Evolutionary conservation across 768 basidiomycete genomes (phyloP), one percentile per base, ranked within the genome.

Genomic region (Amanita thiersii): DNA sequence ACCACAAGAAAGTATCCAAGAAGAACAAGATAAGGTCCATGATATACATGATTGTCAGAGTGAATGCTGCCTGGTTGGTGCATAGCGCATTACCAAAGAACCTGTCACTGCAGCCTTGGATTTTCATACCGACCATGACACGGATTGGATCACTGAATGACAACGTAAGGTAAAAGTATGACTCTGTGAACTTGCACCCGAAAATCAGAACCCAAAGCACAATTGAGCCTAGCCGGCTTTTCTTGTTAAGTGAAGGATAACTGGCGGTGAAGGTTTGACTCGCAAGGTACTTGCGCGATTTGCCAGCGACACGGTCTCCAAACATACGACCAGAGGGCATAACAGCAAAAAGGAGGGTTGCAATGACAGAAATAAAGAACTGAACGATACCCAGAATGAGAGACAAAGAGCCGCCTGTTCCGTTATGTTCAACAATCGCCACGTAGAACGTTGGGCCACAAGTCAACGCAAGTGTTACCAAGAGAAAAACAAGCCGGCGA

Each of bases 1-100:
- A 99, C 96, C 96, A 99, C 21, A 99, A 66, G 84, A 97, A 99
- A 5, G 96, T 99, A 67, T 99, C 96, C 62, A 99, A 72, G 77
- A 98, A 99, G 77, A 89, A 99, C 33, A 99, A 76, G 39, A 85
- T 79, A 35, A 99, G 66, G 57, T 98, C 96, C 94, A 98, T 97
- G 69, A 96, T 68, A 58, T 92, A 98, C 94, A 97, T 99, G 70
- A 97, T 86, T 42, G 96, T 79, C 56, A 99, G 64, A 6, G 94
- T 85, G 64, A 98, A 97, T 3, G 87, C 88, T 1, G 92, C 87
- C 51, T 99, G 96, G 59, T 97, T 93, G 36, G 70, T 67, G 65
- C 96, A 99, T 11, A 99, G 75, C 6, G 68, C 70, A 51, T 72
- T 69, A 11, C 92, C 93, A 47, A 97, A 91, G 61, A 77, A 79